phyloP scores from a whole-genome alignment of 805 yeast species.

The Ascoidea tarda region DNA sequence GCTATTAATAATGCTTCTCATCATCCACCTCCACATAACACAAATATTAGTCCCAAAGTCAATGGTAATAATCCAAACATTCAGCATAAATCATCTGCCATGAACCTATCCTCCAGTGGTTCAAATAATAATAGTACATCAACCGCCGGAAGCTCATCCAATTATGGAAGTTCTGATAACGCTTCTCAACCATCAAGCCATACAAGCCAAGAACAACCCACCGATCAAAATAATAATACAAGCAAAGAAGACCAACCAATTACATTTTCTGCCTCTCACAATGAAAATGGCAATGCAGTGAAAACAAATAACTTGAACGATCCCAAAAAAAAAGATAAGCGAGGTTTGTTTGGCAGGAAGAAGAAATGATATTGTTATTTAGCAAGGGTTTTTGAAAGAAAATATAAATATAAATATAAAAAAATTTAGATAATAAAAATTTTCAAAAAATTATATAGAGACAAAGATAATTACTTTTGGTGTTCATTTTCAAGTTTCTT shows the following conservation, averaged over 20 bases:
- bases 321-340: background rate
- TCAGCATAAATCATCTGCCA: background rate
- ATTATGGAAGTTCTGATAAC: background rate
- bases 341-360: background rate
- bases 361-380: background rate
- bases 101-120: background rate
- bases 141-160: background rate
- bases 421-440: too few relatives aligned
- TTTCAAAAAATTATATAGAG: too few relatives aligned
- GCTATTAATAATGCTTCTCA: background rate
- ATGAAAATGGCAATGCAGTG: background rate
- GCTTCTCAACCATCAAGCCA: background rate
- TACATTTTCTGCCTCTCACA: background rate
- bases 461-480: too few relatives aligned
- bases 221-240: background rate
- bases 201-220: background rate
- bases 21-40: background rate
- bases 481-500: too few relatives aligned
- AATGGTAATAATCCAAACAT: background rate
- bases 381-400: too few relatives aligned
- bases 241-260: background rate
- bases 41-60: background rate
- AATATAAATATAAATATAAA: too few relatives aligned
- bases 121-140: background rate
- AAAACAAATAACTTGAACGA: too few relatives aligned